phyloP scores from a whole-genome alignment of 208 protist genomes.

The Angomonas desouzai region DNA sequence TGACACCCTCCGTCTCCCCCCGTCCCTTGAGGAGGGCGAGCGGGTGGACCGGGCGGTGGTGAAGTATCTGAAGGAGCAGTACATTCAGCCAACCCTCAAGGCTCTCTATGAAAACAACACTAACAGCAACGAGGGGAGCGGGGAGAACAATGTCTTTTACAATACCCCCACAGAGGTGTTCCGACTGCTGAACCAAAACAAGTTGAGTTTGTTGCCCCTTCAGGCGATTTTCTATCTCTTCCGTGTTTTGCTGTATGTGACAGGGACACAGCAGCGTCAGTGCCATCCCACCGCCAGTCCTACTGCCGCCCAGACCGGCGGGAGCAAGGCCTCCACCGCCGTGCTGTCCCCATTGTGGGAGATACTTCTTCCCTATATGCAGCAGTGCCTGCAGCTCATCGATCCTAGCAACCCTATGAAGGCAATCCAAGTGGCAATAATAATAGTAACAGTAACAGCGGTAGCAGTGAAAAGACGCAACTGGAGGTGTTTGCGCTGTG shows the following conservation, averaged over 20 bases:
- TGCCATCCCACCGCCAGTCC: constrained; percentile 1
- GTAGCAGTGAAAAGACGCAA: constrained; percentile 9
- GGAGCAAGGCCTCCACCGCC: too few species aligned
- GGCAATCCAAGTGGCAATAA: too few species aligned
- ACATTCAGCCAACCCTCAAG: not conserved
- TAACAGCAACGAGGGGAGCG: constrained; percentile 6
- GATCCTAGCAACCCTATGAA: not conserved
- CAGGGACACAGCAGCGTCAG: constrained; percentile 2
- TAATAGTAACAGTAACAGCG: not conserved
- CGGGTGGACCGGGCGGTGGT: not conserved
- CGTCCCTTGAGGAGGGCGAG: not conserved
- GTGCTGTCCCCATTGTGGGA: too few species aligned
- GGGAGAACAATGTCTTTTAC: constrained; percentile 20
- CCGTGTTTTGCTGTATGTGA: constrained; percentile 44
- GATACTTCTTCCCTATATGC: constrained; percentile 1
- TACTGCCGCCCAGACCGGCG: too few species aligned
- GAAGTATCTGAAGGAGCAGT: not conserved
- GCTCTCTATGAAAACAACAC: constrained; percentile 41
- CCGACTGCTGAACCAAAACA: constrained; percentile 16
- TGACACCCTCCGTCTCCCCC: not conserved
- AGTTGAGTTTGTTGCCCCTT: constrained; percentile 25
- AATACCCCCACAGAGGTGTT: constrained; percentile 10
- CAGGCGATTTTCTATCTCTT: constrained; percentile 48
- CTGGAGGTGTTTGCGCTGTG: constrained; percentile 37
- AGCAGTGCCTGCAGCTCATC: not conserved